Evolutionary conservation across 2,329 filamentous ascomycete genomes (phyloP).

Genomic region (Anisogramma anomala): DNA sequence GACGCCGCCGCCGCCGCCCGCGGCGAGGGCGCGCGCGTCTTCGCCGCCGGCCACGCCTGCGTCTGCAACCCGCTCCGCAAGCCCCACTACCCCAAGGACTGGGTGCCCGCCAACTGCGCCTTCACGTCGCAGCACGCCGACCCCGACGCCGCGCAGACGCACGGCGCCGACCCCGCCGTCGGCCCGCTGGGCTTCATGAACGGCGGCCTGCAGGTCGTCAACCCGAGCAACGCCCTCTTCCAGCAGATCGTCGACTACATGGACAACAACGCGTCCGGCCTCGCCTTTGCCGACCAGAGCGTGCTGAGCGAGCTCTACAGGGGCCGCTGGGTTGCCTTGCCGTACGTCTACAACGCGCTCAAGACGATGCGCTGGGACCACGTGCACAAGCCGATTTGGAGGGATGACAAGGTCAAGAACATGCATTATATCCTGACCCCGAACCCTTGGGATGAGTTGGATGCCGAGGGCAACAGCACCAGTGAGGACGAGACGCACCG

Average conservation of each 20-base stretch:
- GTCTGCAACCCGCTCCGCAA: conserved; percentile 75
- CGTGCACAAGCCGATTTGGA: conserved; percentile 46
- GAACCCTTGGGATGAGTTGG: conserved; percentile 49
- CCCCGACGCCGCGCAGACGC: conserved; percentile 35
- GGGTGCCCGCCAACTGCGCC: conserved; percentile 47
- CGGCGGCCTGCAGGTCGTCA: conserved; percentile 46
- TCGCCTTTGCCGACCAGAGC: conserved; percentile 50
- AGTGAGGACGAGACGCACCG: conserved; percentile 37
- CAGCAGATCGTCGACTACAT: conserved; percentile 39
- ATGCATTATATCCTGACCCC: conserved; percentile 50
- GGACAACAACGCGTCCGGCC: conserved; percentile 32
- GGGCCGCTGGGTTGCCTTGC: conserved; percentile 45
- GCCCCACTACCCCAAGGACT: conserved; percentile 65
- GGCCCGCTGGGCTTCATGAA: conserved; percentile 42
- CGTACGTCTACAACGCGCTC: conserved; percentile 51
- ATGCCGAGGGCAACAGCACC: conserved; percentile 30
- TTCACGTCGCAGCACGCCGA: conserved; percentile 42
- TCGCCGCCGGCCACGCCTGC: conserved; percentile 75
- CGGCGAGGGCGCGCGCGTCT: conserved; percentile 48
- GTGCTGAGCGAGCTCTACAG: conserved; percentile 44
- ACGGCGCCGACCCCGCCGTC: conserved; percentile 31
- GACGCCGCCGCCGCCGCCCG: conserved; percentile 12
- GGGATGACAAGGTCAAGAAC: conserved; percentile 46
- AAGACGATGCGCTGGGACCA: conserved; percentile 45
- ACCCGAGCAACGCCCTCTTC: conserved; percentile 37